Evolutionary conservation across 2,329 filamentous ascomycete genomes (phyloP).

Genomic region (Scolecobasidium constrictum): DNA sequence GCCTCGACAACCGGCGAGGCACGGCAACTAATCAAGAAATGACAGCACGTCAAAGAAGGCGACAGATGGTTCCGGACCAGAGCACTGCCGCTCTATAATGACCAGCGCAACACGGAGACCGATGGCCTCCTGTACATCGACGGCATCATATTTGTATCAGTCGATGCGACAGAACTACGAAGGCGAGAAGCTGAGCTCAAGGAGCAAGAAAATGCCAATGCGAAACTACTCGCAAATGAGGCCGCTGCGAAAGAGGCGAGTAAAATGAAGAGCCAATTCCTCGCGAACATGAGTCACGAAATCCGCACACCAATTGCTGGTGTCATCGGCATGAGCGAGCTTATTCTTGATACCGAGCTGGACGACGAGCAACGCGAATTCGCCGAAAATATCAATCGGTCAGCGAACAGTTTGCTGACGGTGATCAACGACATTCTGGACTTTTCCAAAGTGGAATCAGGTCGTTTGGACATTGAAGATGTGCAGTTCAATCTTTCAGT

Average conservation of each 20-base stretch:
- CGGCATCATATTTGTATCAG: constrained; percentile 67
- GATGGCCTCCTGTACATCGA: constrained; percentile 46
- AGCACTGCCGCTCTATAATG: constrained; percentile 54
- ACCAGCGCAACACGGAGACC: constrained; percentile 41
- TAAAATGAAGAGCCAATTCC: constrained; percentile 67
- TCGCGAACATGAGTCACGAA: constrained; percentile 75
- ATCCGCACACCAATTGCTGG: constrained; percentile 70
- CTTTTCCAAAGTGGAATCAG: constrained; percentile 78
- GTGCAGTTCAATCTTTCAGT: constrained; percentile 68
- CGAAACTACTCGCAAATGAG: constrained; percentile 60
- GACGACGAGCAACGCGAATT: constrained; percentile 63
- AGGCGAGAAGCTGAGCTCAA: constrained; percentile 52
- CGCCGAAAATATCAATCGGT: constrained; percentile 67
- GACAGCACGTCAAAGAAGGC: constrained; percentile 26
- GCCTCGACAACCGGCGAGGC: background rate
- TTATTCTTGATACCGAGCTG: constrained; percentile 57
- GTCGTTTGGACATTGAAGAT: constrained; percentile 66
- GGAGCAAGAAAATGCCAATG: constrained; percentile 57
- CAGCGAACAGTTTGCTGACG: constrained; percentile 69
- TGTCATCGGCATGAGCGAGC: constrained; percentile 69
- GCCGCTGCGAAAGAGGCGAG: constrained; percentile 71
- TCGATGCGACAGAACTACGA: constrained; percentile 67
- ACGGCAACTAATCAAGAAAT: background rate
- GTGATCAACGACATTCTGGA: constrained; percentile 89
- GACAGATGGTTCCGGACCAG: constrained; percentile 61